These are phyloP conservation scores for Trichoderma pleuroti DNA, from an alignment of 2,329 filamentous ascomycete genomes.

Conservation along the genomic window DNA sequence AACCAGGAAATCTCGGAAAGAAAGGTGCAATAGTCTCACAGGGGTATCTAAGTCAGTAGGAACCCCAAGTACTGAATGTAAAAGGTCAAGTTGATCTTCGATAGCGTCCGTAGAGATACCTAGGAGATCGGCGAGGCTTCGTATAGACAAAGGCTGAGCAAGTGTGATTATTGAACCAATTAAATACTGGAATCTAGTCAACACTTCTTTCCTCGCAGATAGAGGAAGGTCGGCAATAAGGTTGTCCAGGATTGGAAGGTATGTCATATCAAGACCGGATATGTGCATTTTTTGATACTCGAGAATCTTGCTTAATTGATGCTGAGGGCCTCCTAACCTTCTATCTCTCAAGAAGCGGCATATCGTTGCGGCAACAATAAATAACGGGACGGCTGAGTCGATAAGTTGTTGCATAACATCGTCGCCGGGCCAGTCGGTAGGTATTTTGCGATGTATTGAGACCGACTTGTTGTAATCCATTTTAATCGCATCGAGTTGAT, in stretches of 20 bases:
- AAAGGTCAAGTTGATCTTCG: slow-evolving; percentile 24
- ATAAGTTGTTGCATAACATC: slow-evolving; percentile 20
- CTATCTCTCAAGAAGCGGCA: slow-evolving; percentile 30
- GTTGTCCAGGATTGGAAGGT: slow-evolving; percentile 21
- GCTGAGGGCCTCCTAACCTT: slow-evolving; percentile 22
- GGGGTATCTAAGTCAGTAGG: slow-evolving; percentile 25
- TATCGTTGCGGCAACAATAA: slow-evolving; percentile 36
- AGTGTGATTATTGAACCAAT: slow-evolving; percentile 33
- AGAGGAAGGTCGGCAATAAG: neutral
- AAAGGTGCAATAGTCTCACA: slow-evolving; percentile 35
- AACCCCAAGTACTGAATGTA: slow-evolving; percentile 37
- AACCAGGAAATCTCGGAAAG: slow-evolving; percentile 35
- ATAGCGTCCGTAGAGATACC: slow-evolving; percentile 21
- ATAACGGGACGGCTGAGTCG: slow-evolving; percentile 32
- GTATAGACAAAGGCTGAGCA: slow-evolving; percentile 29
- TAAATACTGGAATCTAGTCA: slow-evolving; percentile 28
- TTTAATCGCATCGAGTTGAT: neutral
- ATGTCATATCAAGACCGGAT: slow-evolving; percentile 23
- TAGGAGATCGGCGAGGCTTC: slow-evolving; percentile 30
- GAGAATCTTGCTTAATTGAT: slow-evolving; percentile 28
- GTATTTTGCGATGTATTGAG: neutral
- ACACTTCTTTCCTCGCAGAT: slow-evolving; percentile 2
- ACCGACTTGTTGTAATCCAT: slow-evolving; percentile 17
- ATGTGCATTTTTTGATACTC: slow-evolving; percentile 8
- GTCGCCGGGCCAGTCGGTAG: slow-evolving; percentile 17